Evolutionary conservation across 495 filamentous ascomycete species (phyloP), one percentile per base, ranked within the genome.

Genomic region (Corynascus novoguineensis): DNA sequence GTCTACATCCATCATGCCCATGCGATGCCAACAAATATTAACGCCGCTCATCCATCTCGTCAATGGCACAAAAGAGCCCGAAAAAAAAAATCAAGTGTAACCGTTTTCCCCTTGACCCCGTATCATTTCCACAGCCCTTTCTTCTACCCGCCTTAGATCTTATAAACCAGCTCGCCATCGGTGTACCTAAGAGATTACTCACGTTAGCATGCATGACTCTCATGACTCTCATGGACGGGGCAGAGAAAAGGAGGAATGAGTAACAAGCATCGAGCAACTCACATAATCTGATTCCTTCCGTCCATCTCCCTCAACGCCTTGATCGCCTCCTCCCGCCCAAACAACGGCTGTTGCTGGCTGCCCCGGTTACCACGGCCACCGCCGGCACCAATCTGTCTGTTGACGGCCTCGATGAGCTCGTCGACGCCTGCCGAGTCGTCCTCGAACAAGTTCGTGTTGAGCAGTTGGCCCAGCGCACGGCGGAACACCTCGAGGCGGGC

Each of bases 221-320:
- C n/a, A n/a, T n/a, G n/a, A n/a, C n/a, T n/a, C n/a, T n/a, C n/a
- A n/a, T n/a, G n/a, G n/a, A n/a, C n/a, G n/a, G n/a, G n/a, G n/a
- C n/a, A n/a, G n/a, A n/a, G n/a, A n/a, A n/a, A n/a, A 3, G 11
- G 3, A 15, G 21, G 1, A 40, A 35, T 2, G n/a, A 27, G 37
- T 19, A 11, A 21, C 25, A 42, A 6, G 17, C 19, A 60, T 5
- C 10, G 31, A 38, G n/a, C 19, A 21, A 86, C 88, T 84, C 73
- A 96, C 95, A 97, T 97, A 71, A 98, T 84, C 74, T 89, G 82
- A 66, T 97, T 97, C 69, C 78, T 75, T 42, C 86, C 84, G 56
- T 87, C 85, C 89, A 98, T 86, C 65, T 74, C 81, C 69, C 79
- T 78, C 63, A 98, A 69, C 49, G 89, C 92, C 69, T 81, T 75